A percentile compares a stretch with the other conserved stretches of the same genome.
phyloP scores from a whole-genome alignment of 2,329 filamentous ascomycete species.

The Podosphaera leucotricha region DNA sequence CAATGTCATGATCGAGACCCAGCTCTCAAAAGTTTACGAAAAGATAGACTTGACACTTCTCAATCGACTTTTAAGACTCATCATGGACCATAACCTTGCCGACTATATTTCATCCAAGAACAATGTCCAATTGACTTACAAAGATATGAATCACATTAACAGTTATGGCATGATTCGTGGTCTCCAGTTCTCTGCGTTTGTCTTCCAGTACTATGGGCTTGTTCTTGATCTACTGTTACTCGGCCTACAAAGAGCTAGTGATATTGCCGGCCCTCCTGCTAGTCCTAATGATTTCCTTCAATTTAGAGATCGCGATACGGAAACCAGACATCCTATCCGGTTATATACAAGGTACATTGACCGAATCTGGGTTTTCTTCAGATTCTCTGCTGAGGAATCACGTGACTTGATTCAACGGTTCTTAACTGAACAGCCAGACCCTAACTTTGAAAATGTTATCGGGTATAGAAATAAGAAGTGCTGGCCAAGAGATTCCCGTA shows the following conservation, averaged over 20 bases:
- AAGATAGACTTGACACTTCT: constrained; percentile 94
- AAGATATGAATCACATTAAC: constrained; percentile 99
- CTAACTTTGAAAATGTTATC: constrained; percentile 98
- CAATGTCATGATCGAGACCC: constrained; percentile 96
- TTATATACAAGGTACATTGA: constrained; percentile 97
- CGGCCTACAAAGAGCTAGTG: constrained; percentile 85
- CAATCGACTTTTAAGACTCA: constrained; percentile 75
- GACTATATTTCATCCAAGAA: constrained; percentile 99
- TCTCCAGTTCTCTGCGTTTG: constrained; percentile 91
- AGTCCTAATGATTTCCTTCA: constrained; percentile 95
- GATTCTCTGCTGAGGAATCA: constrained; percentile 84
- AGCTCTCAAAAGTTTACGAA: constrained; percentile 97
- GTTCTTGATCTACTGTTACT: constrained; percentile 83
- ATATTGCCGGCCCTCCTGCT: constrained; percentile 84
- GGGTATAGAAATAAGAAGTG: constrained; percentile 99
- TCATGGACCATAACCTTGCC: constrained; percentile 98
- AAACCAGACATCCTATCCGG: constrained; percentile 82
- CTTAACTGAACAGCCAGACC: constrained; percentile 91
- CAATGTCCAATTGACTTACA: constrained; percentile 96
- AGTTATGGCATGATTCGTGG: constrained; percentile 97
- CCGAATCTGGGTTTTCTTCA: constrained; percentile 93
- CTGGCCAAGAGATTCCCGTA: constrained; percentile 91
- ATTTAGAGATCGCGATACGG: constrained; percentile 79
- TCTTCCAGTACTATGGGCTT: constrained; percentile 96
- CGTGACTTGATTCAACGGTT: constrained; percentile 92